These are phyloP conservation scores for Lachnellula subtilissima DNA, from an alignment of 2,329 filamentous ascomycete species.

Conservation along the genomic window DNA sequence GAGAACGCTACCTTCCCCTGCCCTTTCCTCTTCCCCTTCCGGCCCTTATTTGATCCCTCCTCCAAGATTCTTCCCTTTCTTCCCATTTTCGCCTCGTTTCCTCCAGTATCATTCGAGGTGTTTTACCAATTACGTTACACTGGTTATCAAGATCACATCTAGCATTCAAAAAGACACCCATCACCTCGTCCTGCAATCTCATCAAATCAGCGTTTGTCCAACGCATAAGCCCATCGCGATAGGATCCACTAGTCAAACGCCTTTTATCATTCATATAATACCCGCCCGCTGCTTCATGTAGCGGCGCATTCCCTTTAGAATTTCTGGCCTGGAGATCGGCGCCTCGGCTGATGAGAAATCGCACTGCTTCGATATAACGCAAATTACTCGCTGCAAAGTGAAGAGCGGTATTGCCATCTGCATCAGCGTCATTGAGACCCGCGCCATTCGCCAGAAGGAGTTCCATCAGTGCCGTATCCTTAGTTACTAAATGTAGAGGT, in stretches of 20 bases:
- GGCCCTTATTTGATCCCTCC: no score
- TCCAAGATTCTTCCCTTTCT: no score
- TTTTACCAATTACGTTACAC: constrained; percentile 13
- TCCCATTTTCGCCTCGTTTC: no score
- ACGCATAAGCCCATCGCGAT: no score
- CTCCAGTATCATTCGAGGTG: no score
- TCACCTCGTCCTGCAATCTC: constrained; percentile 19
- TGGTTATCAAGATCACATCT: constrained; percentile 6
- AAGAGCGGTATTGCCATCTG: background rate
- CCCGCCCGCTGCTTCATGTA: constrained; percentile 21
- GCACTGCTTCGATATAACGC: constrained; percentile 17
- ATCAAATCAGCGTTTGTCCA: constrained; percentile 4
- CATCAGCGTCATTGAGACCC: constrained; percentile 16
- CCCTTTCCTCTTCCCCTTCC: no score
- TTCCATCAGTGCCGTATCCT: constrained; percentile 17
- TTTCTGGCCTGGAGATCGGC: constrained; percentile 19
- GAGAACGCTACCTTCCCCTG: no score
- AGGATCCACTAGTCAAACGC: constrained; percentile 6
- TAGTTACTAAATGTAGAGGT: constrained; percentile 19
- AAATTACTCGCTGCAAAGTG: background rate
- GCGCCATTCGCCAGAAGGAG: constrained; percentile 20
- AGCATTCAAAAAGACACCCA: constrained; percentile 10
- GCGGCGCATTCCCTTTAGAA: constrained; percentile 20
- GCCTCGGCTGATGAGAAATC: constrained; percentile 15
- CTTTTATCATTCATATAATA: constrained; percentile 1